Evolutionary conservation across 257 asterid species (phyloP), one percentile per base, ranked within the genome.

Genomic region (Plantago major): DNA sequence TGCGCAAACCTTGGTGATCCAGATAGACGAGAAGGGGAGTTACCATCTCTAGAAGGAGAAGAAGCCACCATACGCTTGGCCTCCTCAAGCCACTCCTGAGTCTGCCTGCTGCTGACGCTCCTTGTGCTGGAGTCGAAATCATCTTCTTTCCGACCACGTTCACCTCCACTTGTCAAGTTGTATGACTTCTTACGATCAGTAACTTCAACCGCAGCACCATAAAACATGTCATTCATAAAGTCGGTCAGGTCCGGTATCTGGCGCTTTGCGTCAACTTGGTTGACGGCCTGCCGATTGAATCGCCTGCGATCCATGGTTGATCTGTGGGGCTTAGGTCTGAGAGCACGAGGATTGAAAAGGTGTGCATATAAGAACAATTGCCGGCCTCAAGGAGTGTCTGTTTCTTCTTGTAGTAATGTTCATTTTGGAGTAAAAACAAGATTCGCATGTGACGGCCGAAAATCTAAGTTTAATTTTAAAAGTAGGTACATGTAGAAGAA

Each of bases 21-120:
- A 48, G 64, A 79, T 16, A 74, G 81, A 18, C 76, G 56, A 8
- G 88, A 42, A 7, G 94, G 94, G 2, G 95, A 86, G 3, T 74
- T 85, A 26, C 49, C 9, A 53, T 81, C 78, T 55, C 76, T 26
- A n/a, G n/a, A n/a, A 48, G 97, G 95, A 51, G 97, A 86, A 1
- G 81, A 76, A 64, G 91, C 94, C 65, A 89, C 86, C 68, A 84
- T 71, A 30, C 63, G 75, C 74, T 86, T 89, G 11, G 97, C 95
- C 67, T 89, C 95, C 72, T 79, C 79, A 0, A 89, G 77, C 97
- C 97, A 89, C 63, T 86, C 95, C 14, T 82, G 89, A 30, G 94
- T 84, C 62, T 67, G 73, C 49, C 85, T 69, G 38, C 95, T 81
- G 49, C 89, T 81, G 5, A 73, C 78, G 40, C 90, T 88, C 63